Evolutionary conservation across 371 early-diverging fungal species (phyloP).

Genomic region (Mortierella sp.): DNA sequence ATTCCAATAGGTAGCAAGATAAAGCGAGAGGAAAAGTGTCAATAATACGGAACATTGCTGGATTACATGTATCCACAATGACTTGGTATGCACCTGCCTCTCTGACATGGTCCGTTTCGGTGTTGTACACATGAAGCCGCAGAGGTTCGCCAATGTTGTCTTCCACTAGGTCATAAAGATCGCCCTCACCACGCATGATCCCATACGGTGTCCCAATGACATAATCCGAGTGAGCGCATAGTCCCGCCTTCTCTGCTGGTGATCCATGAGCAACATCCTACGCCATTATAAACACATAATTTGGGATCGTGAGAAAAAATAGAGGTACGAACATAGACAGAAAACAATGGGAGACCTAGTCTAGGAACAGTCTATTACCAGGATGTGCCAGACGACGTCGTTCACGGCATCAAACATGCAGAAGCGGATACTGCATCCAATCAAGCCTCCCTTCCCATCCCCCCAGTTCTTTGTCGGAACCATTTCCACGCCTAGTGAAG

Average conservation of each 20-base stretch:
- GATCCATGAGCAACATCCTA: conserved; percentile 59
- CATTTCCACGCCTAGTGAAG: conserved; percentile 62
- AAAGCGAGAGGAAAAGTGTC: not conserved
- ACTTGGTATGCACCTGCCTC: conserved; percentile 56
- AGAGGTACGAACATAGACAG: too few relatives aligned
- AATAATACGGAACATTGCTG: not conserved
- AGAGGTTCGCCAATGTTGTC: conserved; percentile 71
- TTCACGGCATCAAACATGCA: conserved; percentile 76
- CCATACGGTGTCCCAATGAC: conserved; percentile 76
- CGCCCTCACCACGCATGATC: conserved; percentile 71
- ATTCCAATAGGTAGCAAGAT: not conserved
- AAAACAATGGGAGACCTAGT: too few relatives aligned
- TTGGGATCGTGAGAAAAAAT: too few relatives aligned
- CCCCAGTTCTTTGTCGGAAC: conserved; percentile 67
- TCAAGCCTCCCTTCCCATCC: conserved; percentile 49
- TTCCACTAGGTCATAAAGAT: conserved; percentile 72
- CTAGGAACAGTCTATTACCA: too few relatives aligned
- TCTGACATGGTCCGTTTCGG: conserved; percentile 73
- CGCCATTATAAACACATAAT: too few relatives aligned
- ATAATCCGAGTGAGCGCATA: conserved; percentile 74
- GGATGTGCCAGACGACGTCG: conserved; percentile 82
- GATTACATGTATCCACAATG: not conserved
- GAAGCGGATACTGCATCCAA: conserved; percentile 80
- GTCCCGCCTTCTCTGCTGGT: conserved; percentile 78
- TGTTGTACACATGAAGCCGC: conserved; percentile 74